Evolutionary conservation across 2,329 filamentous ascomycete species (phyloP).

Genomic region (Leptographium radiaticola): DNA sequence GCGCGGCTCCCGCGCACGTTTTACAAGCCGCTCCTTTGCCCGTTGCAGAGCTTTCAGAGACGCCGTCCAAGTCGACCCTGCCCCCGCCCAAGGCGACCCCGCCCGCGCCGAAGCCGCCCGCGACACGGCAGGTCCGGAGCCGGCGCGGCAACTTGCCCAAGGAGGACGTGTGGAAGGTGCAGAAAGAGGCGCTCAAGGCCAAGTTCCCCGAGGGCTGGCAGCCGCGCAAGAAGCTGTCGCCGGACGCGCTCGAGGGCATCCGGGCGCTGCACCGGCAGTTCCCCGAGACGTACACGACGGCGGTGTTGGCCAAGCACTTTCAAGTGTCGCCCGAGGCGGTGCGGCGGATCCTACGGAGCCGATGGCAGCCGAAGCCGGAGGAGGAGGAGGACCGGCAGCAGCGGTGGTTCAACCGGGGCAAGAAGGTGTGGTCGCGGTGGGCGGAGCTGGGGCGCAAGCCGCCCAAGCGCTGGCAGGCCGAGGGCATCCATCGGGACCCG

Average conservation of each 20-base stretch:
- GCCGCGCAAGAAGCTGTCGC: conserved; percentile 76
- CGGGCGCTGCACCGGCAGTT: conserved; percentile 67
- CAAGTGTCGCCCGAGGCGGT: conserved; percentile 79
- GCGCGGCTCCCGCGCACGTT: too few relatives aligned
- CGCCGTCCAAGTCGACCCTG: neutral
- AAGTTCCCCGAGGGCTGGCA: conserved; percentile 79
- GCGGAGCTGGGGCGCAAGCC: conserved; percentile 49
- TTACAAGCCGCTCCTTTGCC: too few relatives aligned
- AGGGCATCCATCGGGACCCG: conserved; percentile 23
- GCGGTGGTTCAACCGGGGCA: conserved; percentile 49
- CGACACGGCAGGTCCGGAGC: neutral
- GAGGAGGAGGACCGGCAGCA: conserved; percentile 44
- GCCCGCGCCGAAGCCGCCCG: neutral
- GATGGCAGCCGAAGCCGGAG: conserved; percentile 50
- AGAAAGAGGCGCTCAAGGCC: conserved; percentile 59
- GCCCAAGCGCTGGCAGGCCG: conserved; percentile 44
- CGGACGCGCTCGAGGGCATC: conserved; percentile 84
- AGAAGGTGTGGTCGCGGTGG: conserved; percentile 44
- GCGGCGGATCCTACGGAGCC: conserved; percentile 70
- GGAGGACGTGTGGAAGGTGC: conserved; percentile 47
- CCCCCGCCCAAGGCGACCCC: neutral
- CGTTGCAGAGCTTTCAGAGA: too few relatives aligned
- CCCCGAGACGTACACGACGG: conserved; percentile 63
- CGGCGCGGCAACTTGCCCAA: too few relatives aligned
- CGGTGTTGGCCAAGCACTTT: conserved; percentile 63